These are phyloP conservation scores for Dryadomyces quercivorus DNA, from an alignment of 2,329 filamentous ascomycete species.

Conservation along the genomic window DNA sequence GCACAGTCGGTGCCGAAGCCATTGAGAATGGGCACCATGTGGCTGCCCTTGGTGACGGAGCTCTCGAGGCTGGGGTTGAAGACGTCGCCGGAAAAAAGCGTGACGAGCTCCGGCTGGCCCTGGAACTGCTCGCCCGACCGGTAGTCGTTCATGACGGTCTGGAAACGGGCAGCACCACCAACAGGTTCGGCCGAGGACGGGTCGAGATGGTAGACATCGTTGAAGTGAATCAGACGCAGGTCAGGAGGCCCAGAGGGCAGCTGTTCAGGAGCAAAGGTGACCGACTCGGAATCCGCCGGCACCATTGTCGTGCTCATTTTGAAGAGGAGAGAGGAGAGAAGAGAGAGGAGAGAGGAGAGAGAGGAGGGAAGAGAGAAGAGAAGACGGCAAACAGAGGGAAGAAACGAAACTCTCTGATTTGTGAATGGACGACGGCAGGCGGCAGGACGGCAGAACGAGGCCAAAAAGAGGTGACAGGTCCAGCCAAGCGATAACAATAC, in stretches of 20 bases:
- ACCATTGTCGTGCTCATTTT: not conserved
- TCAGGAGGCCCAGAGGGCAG: constrained; percentile 37
- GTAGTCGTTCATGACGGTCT: constrained; percentile 67
- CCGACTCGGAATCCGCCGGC: constrained; percentile 2
- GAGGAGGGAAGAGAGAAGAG: not conserved
- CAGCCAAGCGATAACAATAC: too few species aligned
- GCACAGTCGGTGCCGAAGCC: constrained; percentile 63
- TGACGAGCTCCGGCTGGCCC: constrained; percentile 54
- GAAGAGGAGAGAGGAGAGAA: not conserved
- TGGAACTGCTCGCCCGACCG: constrained; percentile 46
- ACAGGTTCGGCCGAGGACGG: constrained; percentile 63
- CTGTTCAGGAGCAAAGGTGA: constrained; percentile 20
- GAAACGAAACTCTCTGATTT: too few species aligned
- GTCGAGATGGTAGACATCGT: constrained; percentile 89
- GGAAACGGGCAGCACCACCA: constrained; percentile 71
- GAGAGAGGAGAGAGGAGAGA: not conserved
- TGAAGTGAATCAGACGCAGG: constrained; percentile 77
- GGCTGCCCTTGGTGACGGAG: constrained; percentile 76
- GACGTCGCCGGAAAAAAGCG: constrained; percentile 82
- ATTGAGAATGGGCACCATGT: constrained; percentile 84
- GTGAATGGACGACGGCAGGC: too few species aligned
- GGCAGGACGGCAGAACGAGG: too few species aligned
- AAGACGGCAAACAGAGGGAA: too few species aligned
- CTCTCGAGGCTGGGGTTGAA: constrained; percentile 88
- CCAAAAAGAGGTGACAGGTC: too few species aligned